Conservation (phyloP, 805 yeast genomes). For the Saturnispora ahearnii region DNA sequence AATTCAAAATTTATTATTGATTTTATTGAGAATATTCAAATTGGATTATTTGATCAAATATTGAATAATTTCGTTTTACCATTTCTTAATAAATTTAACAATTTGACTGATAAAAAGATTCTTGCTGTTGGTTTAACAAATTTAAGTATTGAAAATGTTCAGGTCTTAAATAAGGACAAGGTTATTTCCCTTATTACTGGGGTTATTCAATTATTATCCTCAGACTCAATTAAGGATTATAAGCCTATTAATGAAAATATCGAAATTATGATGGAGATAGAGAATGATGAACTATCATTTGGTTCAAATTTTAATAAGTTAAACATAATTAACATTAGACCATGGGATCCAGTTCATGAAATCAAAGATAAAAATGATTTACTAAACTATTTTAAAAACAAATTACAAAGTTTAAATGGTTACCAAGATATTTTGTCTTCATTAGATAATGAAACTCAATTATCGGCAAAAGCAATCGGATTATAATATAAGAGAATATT, state of each 20-base stretch:
- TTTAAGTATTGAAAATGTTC: conserved; percentile 34
- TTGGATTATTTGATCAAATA: conserved; percentile 45
- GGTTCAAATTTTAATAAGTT: conserved; percentile 80
- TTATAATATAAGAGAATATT: background rate
- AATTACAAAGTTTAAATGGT: conserved; percentile 16
- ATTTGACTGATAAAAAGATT: conserved; percentile 36
- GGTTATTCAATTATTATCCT: conserved; percentile 30
- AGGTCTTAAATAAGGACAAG: conserved; percentile 29
- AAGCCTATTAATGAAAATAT: conserved; percentile 29
- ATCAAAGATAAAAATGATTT: conserved; percentile 28
- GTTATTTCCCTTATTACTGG: conserved; percentile 36
- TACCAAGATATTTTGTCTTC: conserved; percentile 9
- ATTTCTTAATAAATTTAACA: conserved; percentile 34
- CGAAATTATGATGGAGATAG: conserved; percentile 52
- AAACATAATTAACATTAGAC: conserved; percentile 48
- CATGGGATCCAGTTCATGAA: conserved; percentile 63
- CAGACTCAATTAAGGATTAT: conserved; percentile 29
- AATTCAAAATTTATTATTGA: conserved; percentile 41
- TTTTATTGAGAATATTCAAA: conserved; percentile 68
- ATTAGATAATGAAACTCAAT: conserved; percentile 17
- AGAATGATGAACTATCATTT: conserved; percentile 52
- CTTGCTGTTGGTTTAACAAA: conserved; percentile 42
- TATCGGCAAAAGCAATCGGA: conserved; percentile 11
- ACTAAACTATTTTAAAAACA: conserved; percentile 27
- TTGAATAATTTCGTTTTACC: conserved; percentile 43